Evolutionary conservation across 164 flowering plant genomes (phyloP).

Genomic region (Malania oleifera): DNA sequence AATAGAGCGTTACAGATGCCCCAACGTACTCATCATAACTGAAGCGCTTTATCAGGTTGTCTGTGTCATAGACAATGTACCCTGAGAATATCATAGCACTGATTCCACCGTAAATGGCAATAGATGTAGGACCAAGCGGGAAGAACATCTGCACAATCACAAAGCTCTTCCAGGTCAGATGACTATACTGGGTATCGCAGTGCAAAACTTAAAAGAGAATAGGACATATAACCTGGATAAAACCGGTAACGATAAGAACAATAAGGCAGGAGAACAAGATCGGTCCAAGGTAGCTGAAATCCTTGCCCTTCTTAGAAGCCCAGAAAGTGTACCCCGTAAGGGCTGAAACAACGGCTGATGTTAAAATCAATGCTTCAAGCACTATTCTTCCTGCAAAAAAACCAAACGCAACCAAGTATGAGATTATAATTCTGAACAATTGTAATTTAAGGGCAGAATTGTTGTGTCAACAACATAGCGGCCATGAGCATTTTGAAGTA

Average conservation of each 20-base stretch:
- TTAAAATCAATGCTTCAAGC: slow-evolving; percentile 1
- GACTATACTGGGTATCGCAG: no score
- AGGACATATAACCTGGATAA: not conserved
- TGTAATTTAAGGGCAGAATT: no score
- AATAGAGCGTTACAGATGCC: slow-evolving; percentile 1
- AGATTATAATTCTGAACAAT: no score
- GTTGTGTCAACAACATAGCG: no score
- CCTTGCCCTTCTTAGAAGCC: slow-evolving; percentile 3
- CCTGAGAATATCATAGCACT: not conserved
- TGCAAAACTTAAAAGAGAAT: no score
- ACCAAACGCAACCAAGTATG: not conserved
- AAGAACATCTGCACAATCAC: not conserved
- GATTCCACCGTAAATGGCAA: slow-evolving; percentile 1
- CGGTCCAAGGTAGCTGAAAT: not conserved
- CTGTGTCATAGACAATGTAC: slow-evolving; percentile 1
- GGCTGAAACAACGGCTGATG: slow-evolving; percentile 1
- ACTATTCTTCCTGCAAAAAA: not conserved
- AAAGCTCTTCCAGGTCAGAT: not conserved
- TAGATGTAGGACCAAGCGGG: not conserved
- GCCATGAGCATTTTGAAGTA: not conserved
- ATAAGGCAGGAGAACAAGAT: slow-evolving; percentile 1
- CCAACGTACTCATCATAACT: not conserved
- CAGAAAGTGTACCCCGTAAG: not conserved
- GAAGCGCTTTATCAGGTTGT: slow-evolving; percentile 2
- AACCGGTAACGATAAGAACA: not conserved